Evolutionary conservation across 805 yeast genomes (phyloP).

Genomic region (Priceomyces carsonii): DNA sequence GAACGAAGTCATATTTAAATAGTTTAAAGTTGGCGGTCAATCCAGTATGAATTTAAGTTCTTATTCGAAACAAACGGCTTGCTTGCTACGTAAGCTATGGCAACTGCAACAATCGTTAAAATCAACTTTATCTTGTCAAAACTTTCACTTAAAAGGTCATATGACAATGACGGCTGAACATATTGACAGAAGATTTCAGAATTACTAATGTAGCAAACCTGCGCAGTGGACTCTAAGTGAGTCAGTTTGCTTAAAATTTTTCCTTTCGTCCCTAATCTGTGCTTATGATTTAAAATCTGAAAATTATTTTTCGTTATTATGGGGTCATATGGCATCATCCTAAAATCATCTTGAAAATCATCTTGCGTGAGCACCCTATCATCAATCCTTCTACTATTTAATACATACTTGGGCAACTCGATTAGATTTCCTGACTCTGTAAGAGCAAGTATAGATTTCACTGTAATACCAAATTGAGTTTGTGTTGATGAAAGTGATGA

Average conservation of each 20-base stretch:
- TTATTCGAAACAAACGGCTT: conserved; percentile 59
- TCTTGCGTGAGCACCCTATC: conserved; percentile 50
- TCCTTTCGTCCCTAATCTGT: conserved; percentile 24
- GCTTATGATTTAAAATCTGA: conserved; percentile 38
- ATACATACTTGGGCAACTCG: conserved; percentile 65
- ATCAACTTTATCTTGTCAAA: conserved; percentile 70
- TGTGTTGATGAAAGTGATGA: conserved; percentile 46
- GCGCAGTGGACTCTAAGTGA: conserved; percentile 76
- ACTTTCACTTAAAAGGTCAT: conserved; percentile 67
- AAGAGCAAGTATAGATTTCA: conserved; percentile 60
- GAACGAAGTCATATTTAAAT: not conserved
- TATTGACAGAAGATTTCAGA: conserved; percentile 75
- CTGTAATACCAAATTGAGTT: conserved; percentile 32
- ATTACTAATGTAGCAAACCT: conserved; percentile 61
- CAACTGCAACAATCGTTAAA: conserved; percentile 55
- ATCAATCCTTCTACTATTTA: conserved; percentile 70
- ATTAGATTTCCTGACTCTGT: conserved; percentile 63
- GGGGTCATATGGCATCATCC: conserved; percentile 66
- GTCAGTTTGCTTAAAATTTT: conserved; percentile 46
- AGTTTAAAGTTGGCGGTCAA: conserved; percentile 19
- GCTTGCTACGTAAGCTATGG: conserved; percentile 46
- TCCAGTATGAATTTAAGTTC: conserved; percentile 57
- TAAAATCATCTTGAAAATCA: conserved; percentile 58
- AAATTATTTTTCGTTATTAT: conserved; percentile 45
- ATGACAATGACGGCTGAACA: conserved; percentile 78